phyloP scores from a whole-genome alignment of 805 yeast genomes.

The Kodamaea neixiangensis region DNA sequence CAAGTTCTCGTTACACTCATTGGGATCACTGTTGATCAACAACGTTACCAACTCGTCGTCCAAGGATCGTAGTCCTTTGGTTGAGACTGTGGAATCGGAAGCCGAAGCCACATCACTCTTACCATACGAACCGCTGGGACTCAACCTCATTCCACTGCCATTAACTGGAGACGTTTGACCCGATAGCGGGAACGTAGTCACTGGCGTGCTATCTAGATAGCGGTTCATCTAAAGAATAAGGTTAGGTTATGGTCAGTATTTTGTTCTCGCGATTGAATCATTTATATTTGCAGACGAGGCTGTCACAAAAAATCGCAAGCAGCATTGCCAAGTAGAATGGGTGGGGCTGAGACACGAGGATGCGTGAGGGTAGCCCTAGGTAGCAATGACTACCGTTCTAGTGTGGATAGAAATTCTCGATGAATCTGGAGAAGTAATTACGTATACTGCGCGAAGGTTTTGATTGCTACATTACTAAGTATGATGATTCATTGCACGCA shows the following conservation, averaged over 20 bases:
- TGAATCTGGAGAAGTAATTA: too few species aligned
- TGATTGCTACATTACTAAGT: too few species aligned
- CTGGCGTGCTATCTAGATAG: background rate
- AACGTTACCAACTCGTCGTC: constrained; percentile 18
- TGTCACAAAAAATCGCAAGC: background rate
- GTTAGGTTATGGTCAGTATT: background rate
- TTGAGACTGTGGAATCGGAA: background rate
- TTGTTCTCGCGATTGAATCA: background rate
- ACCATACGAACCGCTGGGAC: background rate
- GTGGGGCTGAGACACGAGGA: background rate
- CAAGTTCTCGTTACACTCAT: constrained; percentile 41
- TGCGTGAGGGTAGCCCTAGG: background rate
- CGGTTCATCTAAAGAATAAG: background rate
- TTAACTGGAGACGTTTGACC: background rate
- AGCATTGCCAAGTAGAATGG: background rate
- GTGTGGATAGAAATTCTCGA: too few species aligned
- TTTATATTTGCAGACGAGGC: background rate
- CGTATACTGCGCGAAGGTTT: too few species aligned
- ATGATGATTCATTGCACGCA: too few species aligned
- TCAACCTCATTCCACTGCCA: background rate
- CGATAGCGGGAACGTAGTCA: constrained; percentile 8
- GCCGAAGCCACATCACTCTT: background rate
- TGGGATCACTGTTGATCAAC: constrained; percentile 39
- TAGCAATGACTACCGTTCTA: too few species aligned
- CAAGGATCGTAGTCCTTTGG: background rate